Conservation (phyloP, 2,329 filamentous ascomycete species). For the Claviceps arundinis region DNA sequence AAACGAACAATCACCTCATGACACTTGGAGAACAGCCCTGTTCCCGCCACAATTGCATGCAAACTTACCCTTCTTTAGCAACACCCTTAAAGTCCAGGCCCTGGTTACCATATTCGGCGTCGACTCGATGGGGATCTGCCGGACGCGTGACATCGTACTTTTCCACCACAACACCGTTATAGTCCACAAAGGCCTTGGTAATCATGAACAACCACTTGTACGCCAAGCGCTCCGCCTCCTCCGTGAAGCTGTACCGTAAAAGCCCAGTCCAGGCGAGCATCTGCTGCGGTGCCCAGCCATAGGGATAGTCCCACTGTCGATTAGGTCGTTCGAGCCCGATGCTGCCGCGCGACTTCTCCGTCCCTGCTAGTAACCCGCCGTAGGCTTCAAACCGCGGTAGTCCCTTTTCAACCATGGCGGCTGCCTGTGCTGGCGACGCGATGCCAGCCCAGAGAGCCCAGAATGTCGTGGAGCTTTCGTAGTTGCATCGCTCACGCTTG, state of each 20-base stretch:
- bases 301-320: slow-evolving; percentile 96
- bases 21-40: too few species aligned
- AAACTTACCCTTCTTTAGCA: slow-evolving; percentile 80
- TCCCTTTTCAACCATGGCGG: slow-evolving; percentile 63
- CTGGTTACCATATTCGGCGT: slow-evolving; percentile 96
- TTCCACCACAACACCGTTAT: slow-evolving; percentile 95
- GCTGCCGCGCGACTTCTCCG: slow-evolving; percentile 72
- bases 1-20: not conserved
- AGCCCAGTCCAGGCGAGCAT: slow-evolving; percentile 95
- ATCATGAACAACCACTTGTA: slow-evolving; percentile 99
- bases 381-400: slow-evolving; percentile 79
- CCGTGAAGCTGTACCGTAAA: slow-evolving; percentile 79
- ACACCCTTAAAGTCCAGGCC: slow-evolving; percentile 91
- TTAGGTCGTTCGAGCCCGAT: slow-evolving; percentile 76
- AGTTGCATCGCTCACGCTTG: slow-evolving; percentile 65
- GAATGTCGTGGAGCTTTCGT: slow-evolving; percentile 88
- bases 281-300: slow-evolving; percentile 97
- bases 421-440: slow-evolving; percentile 75
- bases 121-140: slow-evolving; percentile 82
- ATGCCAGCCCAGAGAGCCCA: slow-evolving; percentile 97
- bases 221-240: slow-evolving; percentile 76
- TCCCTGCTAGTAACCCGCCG: slow-evolving; percentile 80
- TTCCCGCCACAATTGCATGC: too few species aligned
- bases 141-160: slow-evolving; percentile 95
- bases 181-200: slow-evolving; percentile 95